Base-by-base conservation (phyloP, 257 asterid genomes). In the Leptodermis oblonga region DNA sequence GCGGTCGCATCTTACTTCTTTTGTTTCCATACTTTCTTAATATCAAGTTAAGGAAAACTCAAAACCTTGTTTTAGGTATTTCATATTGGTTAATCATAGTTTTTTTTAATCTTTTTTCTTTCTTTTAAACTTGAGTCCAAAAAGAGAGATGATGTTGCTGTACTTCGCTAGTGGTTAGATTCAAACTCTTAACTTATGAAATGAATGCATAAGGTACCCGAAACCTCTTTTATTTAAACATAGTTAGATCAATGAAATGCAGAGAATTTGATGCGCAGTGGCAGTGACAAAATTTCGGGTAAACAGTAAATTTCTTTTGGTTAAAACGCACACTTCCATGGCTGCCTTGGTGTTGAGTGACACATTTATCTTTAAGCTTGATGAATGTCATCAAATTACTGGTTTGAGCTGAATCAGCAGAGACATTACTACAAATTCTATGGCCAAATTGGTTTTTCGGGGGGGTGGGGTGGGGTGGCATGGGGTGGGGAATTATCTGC, bases 401-500 rank as follows among this genome's bases (percentile, higher is more conserved):
- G 31, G 15, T 45, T 7, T 65, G 53, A 30, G n/a, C 45, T 49
- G 46, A 37, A 20, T 25, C 55, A 48, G n/a, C n/a, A n/a, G n/a
- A n/a, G n/a, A n/a, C n/a, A n/a, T n/a, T 39, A 14, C 33, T 10
- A 46, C 12, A 6, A 46, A 26, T 25, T 10, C n/a, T n/a, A 25
- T 51, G 28, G 56, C 11, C 28, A 48, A 48, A 14, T 48, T 48
- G 15, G 18, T 41, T n/a, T n/a, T n/a, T n/a, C n/a, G n/a, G n/a
- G n/a, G n/a, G n/a, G n/a, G n/a, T n/a, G n/a, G n/a, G n/a, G n/a
- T n/a, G n/a, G n/a, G n/a, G n/a, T n/a, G n/a, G n/a, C n/a, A n/a
- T n/a, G n/a, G n/a, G n/a, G 58, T 56, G 67, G 67, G n/a, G 55
- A 22, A 28, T 59, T 45, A 37, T 13, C 54, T 39, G 69, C 33